phyloP scores from a whole-genome alignment of 768 basidiomycete species.

The Lyophyllum atratum region DNA sequence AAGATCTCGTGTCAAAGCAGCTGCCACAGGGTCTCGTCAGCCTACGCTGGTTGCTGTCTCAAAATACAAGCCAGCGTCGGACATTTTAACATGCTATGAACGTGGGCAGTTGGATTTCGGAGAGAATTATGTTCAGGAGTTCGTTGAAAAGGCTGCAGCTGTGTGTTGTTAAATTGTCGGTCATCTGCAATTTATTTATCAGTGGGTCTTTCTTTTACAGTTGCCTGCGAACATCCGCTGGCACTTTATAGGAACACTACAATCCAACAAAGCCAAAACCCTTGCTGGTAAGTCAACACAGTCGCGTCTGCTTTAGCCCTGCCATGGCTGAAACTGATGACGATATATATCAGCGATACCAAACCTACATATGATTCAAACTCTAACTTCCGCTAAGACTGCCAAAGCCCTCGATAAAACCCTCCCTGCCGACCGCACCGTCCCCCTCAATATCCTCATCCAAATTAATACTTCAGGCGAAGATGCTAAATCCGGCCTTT shows the following conservation, averaged over 20 bases:
- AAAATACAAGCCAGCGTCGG: slow-evolving; percentile 88
- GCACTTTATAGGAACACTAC: slow-evolving; percentile 96
- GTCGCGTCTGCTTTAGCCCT: background rate
- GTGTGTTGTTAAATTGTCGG: slow-evolving; percentile 35
- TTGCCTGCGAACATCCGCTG: slow-evolving; percentile 88
- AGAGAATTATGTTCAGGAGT: slow-evolving; percentile 95
- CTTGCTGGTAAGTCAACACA: slow-evolving; percentile 63
- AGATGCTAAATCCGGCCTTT: slow-evolving; percentile 83
- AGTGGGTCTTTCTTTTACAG: slow-evolving; percentile 37
- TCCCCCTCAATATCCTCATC: slow-evolving; percentile 78
- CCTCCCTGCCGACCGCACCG: slow-evolving; percentile 53
- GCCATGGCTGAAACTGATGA: background rate
- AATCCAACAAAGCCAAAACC: slow-evolving; percentile 92
- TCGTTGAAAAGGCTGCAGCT: slow-evolving; percentile 80
- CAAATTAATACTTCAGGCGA: slow-evolving; percentile 98
- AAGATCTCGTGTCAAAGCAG: slow-evolving; percentile 43
- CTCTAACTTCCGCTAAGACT: slow-evolving; percentile 77
- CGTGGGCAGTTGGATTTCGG: slow-evolving; percentile 90
- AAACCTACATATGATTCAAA: slow-evolving; percentile 87
- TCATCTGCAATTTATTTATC: background rate
- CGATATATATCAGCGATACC: slow-evolving; percentile 64
- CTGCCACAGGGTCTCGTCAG: slow-evolving; percentile 20
- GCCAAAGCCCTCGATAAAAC: slow-evolving; percentile 80
- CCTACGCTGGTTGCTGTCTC: slow-evolving; percentile 82
- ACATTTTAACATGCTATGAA: slow-evolving; percentile 82